These are phyloP conservation scores for Tieghemiomyces parasiticus DNA, from an alignment of 192 early-diverging fungal genomes.

Conservation along the genomic window DNA sequence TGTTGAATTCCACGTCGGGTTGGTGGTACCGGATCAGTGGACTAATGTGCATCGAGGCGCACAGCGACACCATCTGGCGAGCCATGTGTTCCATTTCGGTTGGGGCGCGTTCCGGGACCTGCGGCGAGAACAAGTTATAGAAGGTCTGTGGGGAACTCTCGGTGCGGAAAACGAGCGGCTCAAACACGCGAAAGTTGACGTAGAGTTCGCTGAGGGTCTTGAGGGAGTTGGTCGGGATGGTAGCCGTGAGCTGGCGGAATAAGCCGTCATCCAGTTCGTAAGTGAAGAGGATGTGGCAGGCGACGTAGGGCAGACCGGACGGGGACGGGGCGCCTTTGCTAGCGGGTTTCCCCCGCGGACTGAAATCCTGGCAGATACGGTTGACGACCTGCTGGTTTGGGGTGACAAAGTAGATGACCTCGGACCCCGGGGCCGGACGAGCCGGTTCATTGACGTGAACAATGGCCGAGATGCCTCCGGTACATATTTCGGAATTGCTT, in stretches of 20 bases:
- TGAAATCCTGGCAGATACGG: conserved; percentile 24
- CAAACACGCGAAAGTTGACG: conserved; percentile 27
- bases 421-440: conserved; percentile 11
- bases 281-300: conserved; percentile 29
- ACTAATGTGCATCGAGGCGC: conserved; percentile 75
- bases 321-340: conserved; percentile 9
- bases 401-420: conserved; percentile 33
- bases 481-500: conserved; percentile 1
- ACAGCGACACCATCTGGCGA: conserved; percentile 67
- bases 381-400: conserved; percentile 24
- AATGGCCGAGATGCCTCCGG: conserved; percentile 7
- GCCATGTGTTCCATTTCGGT: conserved; percentile 33
- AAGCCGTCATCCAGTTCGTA: conserved; percentile 27
- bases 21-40: conserved; percentile 87
- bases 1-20: conserved; percentile 54
- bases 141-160: conserved; percentile 22
- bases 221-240: conserved; percentile 20
- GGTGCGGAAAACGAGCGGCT: conserved; percentile 24
- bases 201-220: conserved; percentile 32
- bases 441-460: conserved; percentile 4
- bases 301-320: conserved; percentile 20
- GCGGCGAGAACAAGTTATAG: conserved; percentile 33
- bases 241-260: conserved; percentile 20
- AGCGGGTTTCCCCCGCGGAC: neutral
- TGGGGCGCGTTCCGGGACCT: conserved; percentile 19